Evolutionary conservation across 257 asterid species (phyloP), one percentile per base, ranked within the genome.

Genomic region (Phtheirospermum japonicum): DNA sequence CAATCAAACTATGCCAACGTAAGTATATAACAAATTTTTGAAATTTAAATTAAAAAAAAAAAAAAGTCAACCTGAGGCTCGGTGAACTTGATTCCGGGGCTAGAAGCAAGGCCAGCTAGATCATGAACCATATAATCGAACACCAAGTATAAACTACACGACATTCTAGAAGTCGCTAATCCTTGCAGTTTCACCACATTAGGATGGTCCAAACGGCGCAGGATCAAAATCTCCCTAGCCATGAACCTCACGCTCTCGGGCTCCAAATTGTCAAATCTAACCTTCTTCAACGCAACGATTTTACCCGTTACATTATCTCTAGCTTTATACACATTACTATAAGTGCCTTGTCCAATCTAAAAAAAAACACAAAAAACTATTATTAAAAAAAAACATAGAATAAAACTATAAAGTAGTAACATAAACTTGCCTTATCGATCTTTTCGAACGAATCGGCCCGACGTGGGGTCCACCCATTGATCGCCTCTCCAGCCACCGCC

Each of bases 311-410:
- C 59, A 40, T 76, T 67, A 68, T 89, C 96, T 72, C 79, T 89
- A 72, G 96, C 96, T 80, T 89, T 89, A 75, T 89, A 89, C 30
- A 86, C 96, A 80, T 80, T 84, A 70, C 93, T 82, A 69, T 84
- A 89, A 50, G 96, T 89, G 43, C 96, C 96, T 84, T 84, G 93
- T 45, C 95, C 96, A 82, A 89, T 89, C 96, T 89, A 84, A 39
- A 65, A 56, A 40, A 58, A 50, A 73, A 53, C 51, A 75, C 49
- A 57, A 69, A 32, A 36, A 73, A 17, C 53, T 61, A 77, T 73
- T 60, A 69, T 57, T 9, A 58, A 31, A 56, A 40, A 43, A 61
- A 60, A 68, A 18, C 7, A 58, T 4, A 2, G 53, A 13, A 70
- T 42, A 23, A 42, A 42, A 42, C 3, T 23, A 23, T 23, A 64